Evolutionary conservation across 306 rosid genomes (phyloP), one percentile per base, ranked within the genome.

Genomic region (Cyamopsis tetragonoloba): DNA sequence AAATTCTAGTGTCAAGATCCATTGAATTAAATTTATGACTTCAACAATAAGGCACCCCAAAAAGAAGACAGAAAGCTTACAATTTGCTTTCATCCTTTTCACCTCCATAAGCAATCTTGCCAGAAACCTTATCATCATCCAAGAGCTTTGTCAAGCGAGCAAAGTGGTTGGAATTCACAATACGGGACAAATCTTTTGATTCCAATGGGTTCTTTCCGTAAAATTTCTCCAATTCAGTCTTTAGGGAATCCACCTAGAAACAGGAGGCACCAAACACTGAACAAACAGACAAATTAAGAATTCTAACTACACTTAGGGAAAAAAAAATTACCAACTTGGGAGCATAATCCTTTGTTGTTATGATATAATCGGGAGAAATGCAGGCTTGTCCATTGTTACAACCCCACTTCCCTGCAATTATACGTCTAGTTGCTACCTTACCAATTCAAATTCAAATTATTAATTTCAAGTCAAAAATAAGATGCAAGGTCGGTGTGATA

Each of bases 341-440:
- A 72, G 95, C 99, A 82, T 80, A 83, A 30, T 88, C 96, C 74
- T 88, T 86, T 55, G 92, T 88, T 44, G 97, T 85, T 49, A 90
- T 61, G 54, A 95, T 56, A 67, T 95, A 81, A 76, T 95, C 97
- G 3, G 95, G 92, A 80, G 99, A 72, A 58, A 95, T 30, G 66
- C 99, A 95, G 23, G 99, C 97, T 80, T 95, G 99, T 28, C 99
- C 99, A 72, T 82, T 95, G 77, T 95, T 95, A 76, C 85, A 80
- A 7, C 85, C 86, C 99, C 99, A 95, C 82, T 95, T 95, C 61
- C 99, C 99, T 4, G 83, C 95, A 46, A 95, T 77, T 75, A 95
- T 88, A 70, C 99, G 81, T 78, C 91, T 85, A 19, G 79, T 14
- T 31, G 99, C 76, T 5, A 95, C 97, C 99, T 95, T 39, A 44